Conservation (phyloP, 306 rosid genomes). For the Citrullus colocynthis region DNA sequence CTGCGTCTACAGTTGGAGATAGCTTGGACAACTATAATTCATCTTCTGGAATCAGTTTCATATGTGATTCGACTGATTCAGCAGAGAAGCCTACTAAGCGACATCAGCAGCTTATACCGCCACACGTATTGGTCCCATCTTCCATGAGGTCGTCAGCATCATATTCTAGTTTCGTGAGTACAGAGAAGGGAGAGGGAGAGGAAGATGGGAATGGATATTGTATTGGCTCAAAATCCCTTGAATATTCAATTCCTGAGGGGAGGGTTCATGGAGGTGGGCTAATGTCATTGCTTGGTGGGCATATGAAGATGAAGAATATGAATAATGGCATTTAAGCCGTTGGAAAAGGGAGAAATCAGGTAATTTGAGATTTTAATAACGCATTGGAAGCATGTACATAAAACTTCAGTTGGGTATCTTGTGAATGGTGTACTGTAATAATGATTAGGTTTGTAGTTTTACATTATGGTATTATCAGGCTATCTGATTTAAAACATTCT, state of each 20-base stretch:
- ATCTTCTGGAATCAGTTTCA: slow-evolving; percentile 50
- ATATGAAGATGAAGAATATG: slow-evolving; percentile 21
- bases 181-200: slow-evolving; percentile 23
- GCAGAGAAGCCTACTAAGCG: slow-evolving; percentile 32
- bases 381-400: background rate
- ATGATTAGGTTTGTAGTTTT: background rate
- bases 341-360: background rate
- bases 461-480: background rate
- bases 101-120: slow-evolving; percentile 32
- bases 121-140: slow-evolving; percentile 55
- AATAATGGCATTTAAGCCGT: slow-evolving; percentile 10
- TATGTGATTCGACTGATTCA: slow-evolving; percentile 50
- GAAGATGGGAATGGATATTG: slow-evolving; percentile 18
- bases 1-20: slow-evolving; percentile 42
- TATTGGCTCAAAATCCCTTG: slow-evolving; percentile 19
- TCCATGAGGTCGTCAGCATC: slow-evolving; percentile 54
- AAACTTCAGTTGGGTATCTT: background rate
- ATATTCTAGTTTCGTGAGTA: slow-evolving; percentile 22
- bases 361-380: background rate
- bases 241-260: slow-evolving; percentile 46
- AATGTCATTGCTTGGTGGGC: slow-evolving; percentile 52
- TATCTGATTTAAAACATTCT: background rate
- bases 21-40: slow-evolving; percentile 51
- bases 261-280: slow-evolving; percentile 71
- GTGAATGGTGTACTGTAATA: background rate